A percentile compares a stretch with the other conserved stretches of the same genome.
Evolutionary conservation across 192 early-diverging fungal genomes (phyloP).

Genomic region (Glomus cerebriforme): DNA sequence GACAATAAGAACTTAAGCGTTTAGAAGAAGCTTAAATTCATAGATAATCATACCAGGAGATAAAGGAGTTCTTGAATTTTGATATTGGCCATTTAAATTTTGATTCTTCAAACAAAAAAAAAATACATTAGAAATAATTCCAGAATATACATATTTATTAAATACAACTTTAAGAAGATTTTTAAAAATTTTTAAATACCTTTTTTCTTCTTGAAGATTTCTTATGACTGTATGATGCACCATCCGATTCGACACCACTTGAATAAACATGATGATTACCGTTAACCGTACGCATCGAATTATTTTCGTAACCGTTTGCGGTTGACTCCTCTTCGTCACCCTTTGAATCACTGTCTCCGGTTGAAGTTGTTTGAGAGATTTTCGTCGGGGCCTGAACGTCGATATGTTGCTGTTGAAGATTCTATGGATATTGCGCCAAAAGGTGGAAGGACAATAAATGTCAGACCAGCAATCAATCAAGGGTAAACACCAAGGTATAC

Average conservation of each 20-base stretch:
- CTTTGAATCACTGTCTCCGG: slow-evolving; percentile 30
- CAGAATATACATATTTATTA: not conserved
- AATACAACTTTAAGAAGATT: too few relatives aligned
- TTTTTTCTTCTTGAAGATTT: slow-evolving; percentile 13
- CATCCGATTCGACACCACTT: slow-evolving; percentile 26
- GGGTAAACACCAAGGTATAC: not conserved
- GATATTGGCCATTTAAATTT: slow-evolving; percentile 20
- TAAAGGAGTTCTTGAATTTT: slow-evolving; percentile 1
- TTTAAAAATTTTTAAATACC: not conserved
- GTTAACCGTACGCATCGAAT: slow-evolving; percentile 7
- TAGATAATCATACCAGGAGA: not conserved
- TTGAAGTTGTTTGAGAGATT: slow-evolving; percentile 17
- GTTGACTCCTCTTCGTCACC: slow-evolving; percentile 23
- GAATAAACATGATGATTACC: slow-evolving; percentile 6
- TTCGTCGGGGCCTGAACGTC: not conserved
- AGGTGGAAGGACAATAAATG: not conserved
- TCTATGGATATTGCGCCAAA: not conserved
- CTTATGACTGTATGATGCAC: slow-evolving; percentile 9
- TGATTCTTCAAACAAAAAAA: slow-evolving; percentile 2
- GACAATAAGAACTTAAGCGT: not conserved
- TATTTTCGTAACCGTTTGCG: not conserved
- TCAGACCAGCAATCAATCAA: not conserved
- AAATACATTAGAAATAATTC: not conserved
- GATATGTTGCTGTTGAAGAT: not conserved
- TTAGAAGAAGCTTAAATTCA: not conserved